Conservation (phyloP, 2,329 filamentous ascomycete species). For the Colletotrichum ledebouriae region DNA sequence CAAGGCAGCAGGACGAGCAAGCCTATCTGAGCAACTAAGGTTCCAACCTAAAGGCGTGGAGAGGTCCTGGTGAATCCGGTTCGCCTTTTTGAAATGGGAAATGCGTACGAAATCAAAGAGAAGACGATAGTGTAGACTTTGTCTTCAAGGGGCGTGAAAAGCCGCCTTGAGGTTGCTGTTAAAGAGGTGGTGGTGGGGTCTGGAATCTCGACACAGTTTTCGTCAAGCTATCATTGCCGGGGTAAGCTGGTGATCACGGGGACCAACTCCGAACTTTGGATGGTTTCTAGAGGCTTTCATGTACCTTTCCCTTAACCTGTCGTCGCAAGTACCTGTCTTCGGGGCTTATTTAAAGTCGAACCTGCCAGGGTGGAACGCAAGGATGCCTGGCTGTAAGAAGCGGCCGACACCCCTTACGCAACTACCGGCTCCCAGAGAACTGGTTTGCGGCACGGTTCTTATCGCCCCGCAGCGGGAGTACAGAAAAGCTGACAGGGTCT, state of each 20-base stretch:
- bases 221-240: not conserved
- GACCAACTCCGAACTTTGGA: not conserved
- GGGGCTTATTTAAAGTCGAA: constrained; percentile 11
- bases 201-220: too few species aligned
- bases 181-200: constrained; percentile 11
- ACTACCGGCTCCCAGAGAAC: not conserved
- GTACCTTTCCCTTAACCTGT: not conserved
- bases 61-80: too few species aligned
- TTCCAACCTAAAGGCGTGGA: not conserved
- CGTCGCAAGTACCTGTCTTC: not conserved
- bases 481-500: not conserved
- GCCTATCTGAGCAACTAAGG: not conserved
- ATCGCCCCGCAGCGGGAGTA: constrained; percentile 5
- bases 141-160: constrained; percentile 3
- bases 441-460: constrained; percentile 12
- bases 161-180: not conserved
- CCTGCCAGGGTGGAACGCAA: constrained; percentile 1
- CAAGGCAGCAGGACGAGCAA: constrained; percentile 21
- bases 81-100: too few species aligned
- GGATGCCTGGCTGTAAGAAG: constrained; percentile 13
- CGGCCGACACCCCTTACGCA: constrained; percentile 3
- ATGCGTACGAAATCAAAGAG: not conserved
- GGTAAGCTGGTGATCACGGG: not conserved
- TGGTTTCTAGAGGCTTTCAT: not conserved
- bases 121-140: not conserved